Conservation (phyloP, 2,329 filamentous ascomycete genomes). For the Scopulariopsis brevicaulis region DNA sequence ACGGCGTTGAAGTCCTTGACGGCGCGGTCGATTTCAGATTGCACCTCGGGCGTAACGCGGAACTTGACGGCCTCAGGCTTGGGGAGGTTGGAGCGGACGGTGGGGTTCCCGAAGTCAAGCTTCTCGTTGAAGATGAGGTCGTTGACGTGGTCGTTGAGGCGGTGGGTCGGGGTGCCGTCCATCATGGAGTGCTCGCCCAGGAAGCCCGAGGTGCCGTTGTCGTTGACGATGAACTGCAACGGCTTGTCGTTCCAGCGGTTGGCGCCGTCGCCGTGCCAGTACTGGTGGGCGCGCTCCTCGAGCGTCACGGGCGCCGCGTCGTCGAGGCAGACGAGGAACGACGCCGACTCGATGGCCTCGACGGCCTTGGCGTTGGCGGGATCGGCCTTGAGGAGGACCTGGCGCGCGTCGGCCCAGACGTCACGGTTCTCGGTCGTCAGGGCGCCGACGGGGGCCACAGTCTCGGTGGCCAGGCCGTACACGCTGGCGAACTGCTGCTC, state of each 20-base stretch:
- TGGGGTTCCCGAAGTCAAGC: constrained; percentile 73
- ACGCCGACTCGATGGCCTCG: constrained; percentile 73
- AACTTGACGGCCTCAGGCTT: constrained; percentile 73
- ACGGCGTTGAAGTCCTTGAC: constrained; percentile 67
- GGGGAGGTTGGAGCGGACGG: constrained; percentile 69
- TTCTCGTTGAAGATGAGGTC: constrained; percentile 89
- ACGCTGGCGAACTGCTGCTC: constrained; percentile 81
- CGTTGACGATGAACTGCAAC: constrained; percentile 93
- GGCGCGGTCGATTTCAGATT: constrained; percentile 69
- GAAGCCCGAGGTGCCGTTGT: constrained; percentile 95
- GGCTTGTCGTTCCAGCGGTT: constrained; percentile 99
- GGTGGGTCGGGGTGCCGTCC: constrained; percentile 96
- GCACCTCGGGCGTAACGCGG: constrained; percentile 60
- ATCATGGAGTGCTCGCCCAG: constrained; percentile 99
- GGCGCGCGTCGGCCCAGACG: constrained; percentile 76
- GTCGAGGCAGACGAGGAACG: constrained; percentile 89
- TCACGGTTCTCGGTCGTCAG: constrained; percentile 91
- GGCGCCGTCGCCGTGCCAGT: constrained; percentile 94
- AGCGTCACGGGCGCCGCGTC: constrained; percentile 84
- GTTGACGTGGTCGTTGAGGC: constrained; percentile 91
- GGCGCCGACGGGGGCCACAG: constrained; percentile 63
- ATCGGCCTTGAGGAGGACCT: constrained; percentile 63
- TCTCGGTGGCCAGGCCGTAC: constrained; percentile 59
- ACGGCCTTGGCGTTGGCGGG: constrained; percentile 68
- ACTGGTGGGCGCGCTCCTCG: constrained; percentile 88